Evolutionary conservation across 2,329 filamentous ascomycete genomes (phyloP).

Genomic region (Exophiala lecanii-corni): DNA sequence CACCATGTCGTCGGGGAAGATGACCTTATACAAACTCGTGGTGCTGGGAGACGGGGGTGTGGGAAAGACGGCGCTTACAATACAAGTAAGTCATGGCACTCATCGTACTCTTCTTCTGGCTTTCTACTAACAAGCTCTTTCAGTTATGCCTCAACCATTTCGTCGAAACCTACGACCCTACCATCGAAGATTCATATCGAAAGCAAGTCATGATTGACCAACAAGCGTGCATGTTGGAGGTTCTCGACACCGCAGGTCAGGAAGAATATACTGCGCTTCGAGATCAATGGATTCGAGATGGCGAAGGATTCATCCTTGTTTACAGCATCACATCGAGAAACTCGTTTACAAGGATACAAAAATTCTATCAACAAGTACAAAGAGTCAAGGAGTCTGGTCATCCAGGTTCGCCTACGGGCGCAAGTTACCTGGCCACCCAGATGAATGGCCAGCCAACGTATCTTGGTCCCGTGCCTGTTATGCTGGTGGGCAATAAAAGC

Average conservation of each 20-base stretch:
- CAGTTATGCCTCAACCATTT: conserved; percentile 97
- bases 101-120: background rate
- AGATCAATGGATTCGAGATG: conserved; percentile 97
- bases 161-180: conserved; percentile 79
- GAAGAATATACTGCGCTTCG: conserved; percentile 96
- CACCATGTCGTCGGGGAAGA: conserved; percentile 75
- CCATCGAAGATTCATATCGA: conserved; percentile 64
- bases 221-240: conserved; percentile 95
- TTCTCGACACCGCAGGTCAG: conserved; percentile 93
- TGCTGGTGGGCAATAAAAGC: conserved; percentile 98
- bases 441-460: conserved; percentile 43
- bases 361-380: conserved; percentile 95
- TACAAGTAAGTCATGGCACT: conserved; percentile 53
- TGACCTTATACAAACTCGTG: conserved; percentile 94
- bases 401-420: conserved; percentile 50
- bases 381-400: conserved; percentile 82
- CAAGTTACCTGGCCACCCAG: conserved; percentile 47
- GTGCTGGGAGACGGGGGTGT: conserved; percentile 92
- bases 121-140: conserved; percentile 6
- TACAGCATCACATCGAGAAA: conserved; percentile 98
- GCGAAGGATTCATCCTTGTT: conserved; percentile 94
- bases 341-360: conserved; percentile 89
- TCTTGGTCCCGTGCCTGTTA: conserved; percentile 69
- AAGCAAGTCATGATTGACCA: conserved; percentile 80
- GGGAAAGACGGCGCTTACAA: conserved; percentile 88